Conservation (phyloP, 257 asterid species). For the Marsdenia floribunda region DNA sequence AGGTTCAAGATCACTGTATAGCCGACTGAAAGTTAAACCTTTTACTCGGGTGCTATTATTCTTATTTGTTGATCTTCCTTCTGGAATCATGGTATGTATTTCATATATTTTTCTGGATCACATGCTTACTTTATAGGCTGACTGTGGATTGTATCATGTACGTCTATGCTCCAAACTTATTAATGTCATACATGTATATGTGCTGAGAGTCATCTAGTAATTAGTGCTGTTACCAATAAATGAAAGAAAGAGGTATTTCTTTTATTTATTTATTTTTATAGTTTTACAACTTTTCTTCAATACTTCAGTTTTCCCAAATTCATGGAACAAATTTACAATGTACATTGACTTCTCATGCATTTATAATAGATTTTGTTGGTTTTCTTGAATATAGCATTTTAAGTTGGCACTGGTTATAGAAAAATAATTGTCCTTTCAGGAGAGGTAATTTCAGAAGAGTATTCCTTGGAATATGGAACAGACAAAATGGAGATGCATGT, state of each 20-base stretch:
- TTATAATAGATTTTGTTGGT: background rate
- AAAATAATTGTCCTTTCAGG: constrained; percentile 36
- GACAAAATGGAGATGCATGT: constrained; percentile 95
- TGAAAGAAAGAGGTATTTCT: background rate
- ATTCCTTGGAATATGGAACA: constrained; percentile 90
- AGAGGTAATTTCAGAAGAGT: constrained; percentile 91
- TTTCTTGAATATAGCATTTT: constrained; percentile 1
- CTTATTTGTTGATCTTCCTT: background rate
- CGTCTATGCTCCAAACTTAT: background rate
- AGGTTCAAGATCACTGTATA: background rate
- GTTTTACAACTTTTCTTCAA: background rate
- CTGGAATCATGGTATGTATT: background rate
- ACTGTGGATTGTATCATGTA: background rate
- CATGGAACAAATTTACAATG: background rate
- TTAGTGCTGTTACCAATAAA: background rate
- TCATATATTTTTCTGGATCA: background rate
- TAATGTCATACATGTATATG: background rate
- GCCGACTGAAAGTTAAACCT: background rate
- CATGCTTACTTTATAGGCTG: background rate
- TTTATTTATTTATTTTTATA: background rate
- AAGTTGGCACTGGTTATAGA: background rate
- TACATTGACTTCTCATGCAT: background rate
- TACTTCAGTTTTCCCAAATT: background rate
- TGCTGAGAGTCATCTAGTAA: background rate
- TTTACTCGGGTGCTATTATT: background rate